Conservation (phyloP, 768 basidiomycete genomes). For the Mrakia blollopis region DNA sequence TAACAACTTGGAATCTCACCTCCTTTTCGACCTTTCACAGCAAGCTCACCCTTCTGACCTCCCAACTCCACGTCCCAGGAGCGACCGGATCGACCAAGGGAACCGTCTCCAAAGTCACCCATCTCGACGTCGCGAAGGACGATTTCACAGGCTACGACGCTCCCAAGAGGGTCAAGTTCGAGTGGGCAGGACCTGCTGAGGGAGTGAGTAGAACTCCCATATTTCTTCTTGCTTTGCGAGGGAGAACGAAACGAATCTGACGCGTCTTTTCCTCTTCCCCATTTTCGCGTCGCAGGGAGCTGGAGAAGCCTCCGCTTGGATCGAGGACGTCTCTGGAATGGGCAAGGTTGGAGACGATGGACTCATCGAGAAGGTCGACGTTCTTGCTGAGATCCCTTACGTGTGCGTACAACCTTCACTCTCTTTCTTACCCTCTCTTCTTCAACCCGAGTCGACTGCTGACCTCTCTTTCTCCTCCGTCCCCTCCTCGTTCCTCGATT, state of each 20-base stretch:
- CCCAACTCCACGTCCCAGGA: conserved; percentile 42
- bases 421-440: not conserved
- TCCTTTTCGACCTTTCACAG: conserved; percentile 3
- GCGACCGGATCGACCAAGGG: not conserved
- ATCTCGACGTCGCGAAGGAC: conserved; percentile 61
- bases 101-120: conserved; percentile 39
- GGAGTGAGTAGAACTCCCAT: conserved; percentile 11
- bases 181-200: conserved; percentile 72
- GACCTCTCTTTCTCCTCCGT: not conserved
- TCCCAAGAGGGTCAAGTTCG: conserved; percentile 64
- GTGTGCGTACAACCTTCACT: conserved; percentile 45
- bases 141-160: conserved; percentile 73
- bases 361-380: conserved; percentile 86
- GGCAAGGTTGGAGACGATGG: conserved; percentile 54
- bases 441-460: too few species aligned
- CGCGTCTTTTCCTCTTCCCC: not conserved
- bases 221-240: conserved; percentile 22
- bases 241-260: conserved; percentile 36
- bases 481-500: not conserved
- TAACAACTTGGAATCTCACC: not conserved
- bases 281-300: conserved; percentile 38
- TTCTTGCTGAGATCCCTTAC: conserved; percentile 89
- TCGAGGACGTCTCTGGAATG: conserved; percentile 58
- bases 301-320: conserved; percentile 56
- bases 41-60: conserved; percentile 67